A percentile compares a stretch with the other conserved stretches of the same genome.
Evolutionary conservation across 2,329 filamentous ascomycete genomes (phyloP).

Genomic region (Neoascochyta sp.): DNA sequence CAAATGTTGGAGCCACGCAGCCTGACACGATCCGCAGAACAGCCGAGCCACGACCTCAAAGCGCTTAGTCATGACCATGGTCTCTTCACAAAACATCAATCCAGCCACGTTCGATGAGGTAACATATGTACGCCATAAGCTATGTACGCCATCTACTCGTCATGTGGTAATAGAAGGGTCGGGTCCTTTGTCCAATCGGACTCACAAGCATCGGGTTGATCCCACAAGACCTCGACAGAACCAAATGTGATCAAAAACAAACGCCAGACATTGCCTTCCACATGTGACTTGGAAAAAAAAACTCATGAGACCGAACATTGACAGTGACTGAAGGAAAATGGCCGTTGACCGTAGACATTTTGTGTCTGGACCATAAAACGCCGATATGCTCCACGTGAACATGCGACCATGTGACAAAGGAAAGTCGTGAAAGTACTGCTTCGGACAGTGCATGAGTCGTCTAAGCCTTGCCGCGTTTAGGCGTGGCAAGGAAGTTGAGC

Average conservation of each 20-base stretch:
- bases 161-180: too few species aligned
- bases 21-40: too few species aligned
- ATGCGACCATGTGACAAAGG: constrained; percentile 4
- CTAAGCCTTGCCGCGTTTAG: constrained; percentile 35
- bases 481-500: constrained; percentile 38
- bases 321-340: too few species aligned
- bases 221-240: too few species aligned
- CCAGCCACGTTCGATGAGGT: background rate
- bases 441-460: background rate
- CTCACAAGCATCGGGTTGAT: too few species aligned
- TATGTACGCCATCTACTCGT: background rate
- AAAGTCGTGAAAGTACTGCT: background rate
- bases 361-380: constrained; percentile 5
- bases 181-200: too few species aligned
- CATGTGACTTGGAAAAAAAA: too few species aligned
- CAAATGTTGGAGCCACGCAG: constrained; percentile 4
- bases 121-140: background rate
- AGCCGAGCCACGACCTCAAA: constrained; percentile 6
- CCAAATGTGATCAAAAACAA: too few species aligned
- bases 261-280: too few species aligned
- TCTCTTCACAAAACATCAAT: constrained; percentile 1
- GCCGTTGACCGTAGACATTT: background rate
- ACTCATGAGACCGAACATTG: too few species aligned
- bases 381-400: constrained; percentile 1
- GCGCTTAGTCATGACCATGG: too few species aligned